Evolutionary conservation across 192 early-diverging fungal species (phyloP), one percentile per base, ranked within the genome.

Genomic region (Rhizophagus prolifer): DNA sequence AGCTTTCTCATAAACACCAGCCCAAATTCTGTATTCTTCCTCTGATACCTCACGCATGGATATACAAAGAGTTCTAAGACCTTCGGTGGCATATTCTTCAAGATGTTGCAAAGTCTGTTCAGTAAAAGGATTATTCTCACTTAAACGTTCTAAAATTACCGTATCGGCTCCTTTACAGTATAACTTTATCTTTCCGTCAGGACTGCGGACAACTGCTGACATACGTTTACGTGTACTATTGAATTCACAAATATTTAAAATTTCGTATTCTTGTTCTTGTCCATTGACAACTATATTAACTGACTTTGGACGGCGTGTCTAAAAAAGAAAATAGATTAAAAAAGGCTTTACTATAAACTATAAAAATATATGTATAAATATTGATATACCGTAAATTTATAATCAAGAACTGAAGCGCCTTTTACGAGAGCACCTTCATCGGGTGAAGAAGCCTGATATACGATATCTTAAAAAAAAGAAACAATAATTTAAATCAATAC

Each of bases 131-230:
- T 94, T 94, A 58, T 89, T 85, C 31, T 87, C 81, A 12, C 88
- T 87, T 73, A 99, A 82, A 13, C 98, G 90, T 85, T 98, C 95
- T 7, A 97, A 75, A 80, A 99, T 97, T 5, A 98, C 96, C 1
- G 96, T 97, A 79, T 99, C 98, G 7, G 98, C 98, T 46, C 98
- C 98, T 80, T 99, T 99, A 82, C 94, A 94, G 88, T 95, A 99
- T 50, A 99, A 80, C 78, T 94, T 93, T 54, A 94, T 91, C 44
- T 85, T 86, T 14, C 95, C 95, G 50, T 97, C 93, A 2, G 96
- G 94, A 13, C 90, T 88, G 13, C 95, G 91, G 30, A 98, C 88
- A 44, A 99, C 84, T 7, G 94, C 93, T 9, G 94, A 96, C 98
- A 99, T 99, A 72, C 98, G 90, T 81, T 99, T 99, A 58, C 98